Evolutionary conservation across 768 basidiomycete genomes (phyloP), one percentile per base, ranked within the genome.

Genomic region (Mycena pura): DNA sequence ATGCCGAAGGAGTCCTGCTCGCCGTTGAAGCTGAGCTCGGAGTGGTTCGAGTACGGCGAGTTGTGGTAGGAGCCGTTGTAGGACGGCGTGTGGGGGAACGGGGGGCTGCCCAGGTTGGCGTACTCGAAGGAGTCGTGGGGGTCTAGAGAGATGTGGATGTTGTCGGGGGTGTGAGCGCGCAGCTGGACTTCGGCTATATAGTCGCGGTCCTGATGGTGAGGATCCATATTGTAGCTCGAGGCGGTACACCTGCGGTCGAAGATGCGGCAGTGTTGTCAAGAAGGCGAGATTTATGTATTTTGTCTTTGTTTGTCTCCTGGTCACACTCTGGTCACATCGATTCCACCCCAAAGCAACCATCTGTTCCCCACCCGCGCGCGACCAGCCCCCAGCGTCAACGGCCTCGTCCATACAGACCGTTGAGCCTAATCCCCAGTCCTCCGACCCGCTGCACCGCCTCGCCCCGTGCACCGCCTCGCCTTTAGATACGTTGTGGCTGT

Each of bases 61-160:
- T 86, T 85, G 69, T 86, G 83, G 77, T 88, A 88, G 6, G 88
- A 89, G 54, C 84, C 84, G 71, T 84, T 83, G 77, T 86, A 85
- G 22, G 84, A 85, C 8, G 86, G 83, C 0, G 84, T 82, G 68
- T 78, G 78, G 22, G 82, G 80, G 62, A 80, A 82, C n/a, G 61
- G 56, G 4, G 66, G 69, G 38, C 61, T 58, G 53, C 60, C 60
- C 39, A 65, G 60, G 29, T 49, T 55, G 28, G 48, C 34, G 34
- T 34, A 49, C 36, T 60, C 59, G 60, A 62, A 56, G 19, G 52
- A 69, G 52, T 72, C 70, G 62, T 36, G 47, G 10, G 60, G 71
- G 29, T 70, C 68, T 22, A 72, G 63, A 24, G 62, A 55, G 34
- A 66, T 63, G 19, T 59, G 49, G 17, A 59, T 63, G 27, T 27